These are phyloP conservation scores for Fagopyrum esculentum DNA, from an alignment of 148 eudicot genomes.

Conservation along the genomic window DNA sequence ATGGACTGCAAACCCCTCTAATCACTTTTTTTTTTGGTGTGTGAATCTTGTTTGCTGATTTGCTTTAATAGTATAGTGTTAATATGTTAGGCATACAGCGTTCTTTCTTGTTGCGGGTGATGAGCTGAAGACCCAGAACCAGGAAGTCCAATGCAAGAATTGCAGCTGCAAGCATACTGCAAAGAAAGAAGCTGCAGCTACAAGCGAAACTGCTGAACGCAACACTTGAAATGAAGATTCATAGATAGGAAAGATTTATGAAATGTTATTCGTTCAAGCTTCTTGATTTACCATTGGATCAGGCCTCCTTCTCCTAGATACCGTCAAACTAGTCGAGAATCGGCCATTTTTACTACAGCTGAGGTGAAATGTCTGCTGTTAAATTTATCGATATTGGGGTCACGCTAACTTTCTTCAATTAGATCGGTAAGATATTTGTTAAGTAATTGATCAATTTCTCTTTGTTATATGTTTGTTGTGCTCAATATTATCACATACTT, in stretches of 20 bases:
- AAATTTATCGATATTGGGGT: neutral
- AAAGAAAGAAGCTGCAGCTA: neutral
- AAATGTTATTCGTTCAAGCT: neutral
- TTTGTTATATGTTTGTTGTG: neutral
- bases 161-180: conserved; percentile 17
- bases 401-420: neutral
- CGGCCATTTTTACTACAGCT: no score
- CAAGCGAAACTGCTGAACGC: neutral
- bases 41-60: neutral
- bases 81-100: conserved; percentile 69
- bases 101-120: conserved; percentile 93
- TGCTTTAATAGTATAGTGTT: neutral
- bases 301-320: neutral
- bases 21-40: neutral
- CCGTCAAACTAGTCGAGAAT: neutral
- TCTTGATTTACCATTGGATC: neutral
- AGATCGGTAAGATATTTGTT: neutral
- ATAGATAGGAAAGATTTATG: neutral
- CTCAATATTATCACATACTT: neutral
- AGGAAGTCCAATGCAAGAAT: conserved; percentile 44
- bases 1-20: no score
- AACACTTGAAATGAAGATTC: neutral
- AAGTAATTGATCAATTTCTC: no score
- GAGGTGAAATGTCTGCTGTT: no score
- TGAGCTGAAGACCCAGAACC: conserved; percentile 56